Base-by-base conservation (phyloP, 768 basidiomycete species). In the Agrocybe pediades region DNA sequence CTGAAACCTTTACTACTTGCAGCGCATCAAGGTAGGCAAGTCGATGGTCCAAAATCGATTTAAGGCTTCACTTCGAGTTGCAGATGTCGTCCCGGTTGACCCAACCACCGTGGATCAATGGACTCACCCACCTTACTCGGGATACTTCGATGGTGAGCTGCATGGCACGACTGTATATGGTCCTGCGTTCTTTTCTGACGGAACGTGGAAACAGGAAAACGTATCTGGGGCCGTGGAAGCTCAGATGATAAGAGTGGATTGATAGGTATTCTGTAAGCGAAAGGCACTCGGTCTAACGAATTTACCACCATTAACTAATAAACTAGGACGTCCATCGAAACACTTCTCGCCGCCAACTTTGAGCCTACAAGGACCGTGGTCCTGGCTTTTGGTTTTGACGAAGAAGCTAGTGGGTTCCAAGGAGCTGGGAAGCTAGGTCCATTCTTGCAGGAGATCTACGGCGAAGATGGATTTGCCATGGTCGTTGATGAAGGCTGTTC, bases 401-500 rank as follows among this genome's bases (percentile, higher is more conserved):
- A 92, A 65, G 90, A 91, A 71, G 74, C 80, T 51, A 74, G 76
- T 50, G 85, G 85, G 36, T 47, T 49, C 27, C 69, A 77, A 57
- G 87, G 87, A 26, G 88, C 86, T 8, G 67, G 66, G 21, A 62
- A 64, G 3, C 72, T 89, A 39, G 73, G 75, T 0, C 62, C 70
- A 9, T 71, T 71, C 41, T 69, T 97, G 25, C 65, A 82, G 43
- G 59, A 76, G 2, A 77, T 74, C 15, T 95, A 90, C 64, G 94
- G 93, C 29, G 65, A 80, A 54, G 69, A 92, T 62, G 80, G 82
- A 3, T 84, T 92, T 64, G 84, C 89, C 0, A 77, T 96, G 65
- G 68, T 97, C 41, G 77, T 98, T 27, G 95, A 98, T 63, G 95
- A 98, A 75, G 94, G 95, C 27, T 83, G 91, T 85, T 67, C 62